Evolutionary conservation across 2,329 filamentous ascomycete genomes (phyloP), one percentile per base, ranked within the genome.

Genomic region (Paecilomyces niveus): DNA sequence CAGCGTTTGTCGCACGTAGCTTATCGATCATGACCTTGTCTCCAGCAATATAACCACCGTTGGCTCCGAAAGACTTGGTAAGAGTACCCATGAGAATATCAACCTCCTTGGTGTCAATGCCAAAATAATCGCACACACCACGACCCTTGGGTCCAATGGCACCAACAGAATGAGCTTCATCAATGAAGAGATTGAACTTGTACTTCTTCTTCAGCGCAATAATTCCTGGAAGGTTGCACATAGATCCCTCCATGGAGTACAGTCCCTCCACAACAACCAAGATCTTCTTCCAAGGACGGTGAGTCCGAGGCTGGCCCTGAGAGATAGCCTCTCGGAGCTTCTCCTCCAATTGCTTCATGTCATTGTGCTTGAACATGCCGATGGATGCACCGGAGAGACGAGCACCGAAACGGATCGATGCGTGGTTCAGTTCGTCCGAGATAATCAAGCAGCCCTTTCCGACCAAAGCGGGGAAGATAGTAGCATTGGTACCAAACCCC

Each of bases 261-360:
- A 99, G 83, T 66, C 94, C 94, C 74, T 99, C 94, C 39, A 99
- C 90, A 39, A 93, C 92, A 52, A 99, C 90, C 55, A 99, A 76
- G 61, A 99, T 97, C 85, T 97, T 99, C 83, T 96, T 97, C 94
- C 94, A 99, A 1, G 94, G 94, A 31, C 94, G 89, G 75, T 99
- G 94, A n/a, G 93, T 99, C 64, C 94, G 89, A 56, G 94, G 94
- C 72, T 99, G 94, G 52, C 94, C 94, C 76, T 97, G 93, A 13
- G 93, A 92, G 71, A 99, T 97, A 64, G 87, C 89, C 72, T 97
- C 92, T 50, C 94, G 89, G 6, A 99, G 85, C 66, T 89, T 86
- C 60, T 84, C 84, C 77, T 99, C 94, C 18, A 99, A 82, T 66
- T 95, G 88, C 29, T 76, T 78, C 88, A 97, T 95, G 74, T 97